Percentiles rank a stretch among this genome's conserved stretches.
phyloP scores from a whole-genome alignment of 2,329 filamentous ascomycete species.

The Sporothrix globosa region DNA sequence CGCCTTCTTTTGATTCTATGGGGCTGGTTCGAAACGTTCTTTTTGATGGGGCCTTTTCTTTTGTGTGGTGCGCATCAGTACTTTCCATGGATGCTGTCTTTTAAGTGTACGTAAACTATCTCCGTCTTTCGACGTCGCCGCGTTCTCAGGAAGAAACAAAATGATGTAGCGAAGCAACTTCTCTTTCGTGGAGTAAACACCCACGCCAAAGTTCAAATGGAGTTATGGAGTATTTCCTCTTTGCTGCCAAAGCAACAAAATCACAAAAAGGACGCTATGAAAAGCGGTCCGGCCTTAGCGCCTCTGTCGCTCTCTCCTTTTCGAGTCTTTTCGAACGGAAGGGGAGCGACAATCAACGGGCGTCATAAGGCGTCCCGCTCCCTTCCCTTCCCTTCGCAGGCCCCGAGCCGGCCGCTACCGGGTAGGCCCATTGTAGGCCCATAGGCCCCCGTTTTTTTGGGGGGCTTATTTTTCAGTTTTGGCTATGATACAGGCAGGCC shows the following conservation, averaged over 20 bases:
- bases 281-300: conserved; percentile 21
- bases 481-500: background rate
- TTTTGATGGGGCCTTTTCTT: conserved; percentile 17
- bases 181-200: background rate
- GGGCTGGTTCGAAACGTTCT: conserved; percentile 28
- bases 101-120: too few species aligned
- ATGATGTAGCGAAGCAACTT: too few species aligned
- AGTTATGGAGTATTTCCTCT: too few species aligned
- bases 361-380: conserved; percentile 18
- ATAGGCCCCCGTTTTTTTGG: conserved; percentile 19
- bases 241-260: background rate
- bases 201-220: background rate
- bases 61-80: background rate
- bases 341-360: background rate
- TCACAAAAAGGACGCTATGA: conserved; percentile 20
- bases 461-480: conserved; percentile 6
- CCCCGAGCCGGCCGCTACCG: conserved; percentile 25
- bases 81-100: too few species aligned
- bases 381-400: conserved; percentile 14
- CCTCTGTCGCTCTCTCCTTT: background rate
- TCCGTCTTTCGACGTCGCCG: too few species aligned
- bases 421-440: conserved; percentile 2
- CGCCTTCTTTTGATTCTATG: conserved; percentile 26
- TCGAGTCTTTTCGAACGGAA: background rate
- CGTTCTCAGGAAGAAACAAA: too few species aligned